A percentile compares a stretch with the other conserved stretches of the same genome.
Evolutionary conservation across 1,284 basidiomycete genomes (phyloP).

Genomic region (Ceratorhiza oryzae-sativae): DNA sequence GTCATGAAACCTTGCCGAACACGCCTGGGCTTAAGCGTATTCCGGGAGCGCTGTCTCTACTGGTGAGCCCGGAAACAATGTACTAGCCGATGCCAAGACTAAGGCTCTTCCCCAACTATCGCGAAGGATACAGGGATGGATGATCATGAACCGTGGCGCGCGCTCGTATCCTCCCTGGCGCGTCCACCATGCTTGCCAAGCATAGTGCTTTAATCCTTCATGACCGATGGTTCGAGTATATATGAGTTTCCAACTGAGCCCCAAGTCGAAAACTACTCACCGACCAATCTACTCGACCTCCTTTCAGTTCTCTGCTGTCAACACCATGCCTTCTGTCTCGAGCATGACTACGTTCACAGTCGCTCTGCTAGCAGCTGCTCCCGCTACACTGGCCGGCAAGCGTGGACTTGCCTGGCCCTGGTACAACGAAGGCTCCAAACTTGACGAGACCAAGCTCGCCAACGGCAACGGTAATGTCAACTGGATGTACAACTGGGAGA

Average conservation of each 20-base stretch:
- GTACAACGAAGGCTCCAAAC: constrained; percentile 21
- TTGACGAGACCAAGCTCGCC: constrained; percentile 1
- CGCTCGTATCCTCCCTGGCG: too few relatives aligned
- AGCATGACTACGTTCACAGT: constrained; percentile 13
- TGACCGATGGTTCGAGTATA: too few relatives aligned
- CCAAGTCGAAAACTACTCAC: too few relatives aligned
- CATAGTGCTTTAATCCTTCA: too few relatives aligned
- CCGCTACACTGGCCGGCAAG: constrained; percentile 7
- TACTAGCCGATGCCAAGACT: not conserved
- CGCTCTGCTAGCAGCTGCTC: constrained; percentile 7
- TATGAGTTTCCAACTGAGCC: too few relatives aligned
- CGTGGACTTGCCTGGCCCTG: constrained; percentile 25
- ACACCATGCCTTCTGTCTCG: constrained; percentile 15
- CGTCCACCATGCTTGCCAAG: too few relatives aligned
- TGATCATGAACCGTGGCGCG: too few relatives aligned
- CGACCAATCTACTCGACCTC: too few relatives aligned
- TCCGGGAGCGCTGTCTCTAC: not conserved
- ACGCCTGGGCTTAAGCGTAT: constrained; percentile 2
- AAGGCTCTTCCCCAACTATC: too few relatives aligned
- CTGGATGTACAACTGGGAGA: constrained; percentile 35
- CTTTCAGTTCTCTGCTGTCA: too few relatives aligned
- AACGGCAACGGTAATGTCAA: constrained; percentile 13
- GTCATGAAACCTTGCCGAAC: not conserved
- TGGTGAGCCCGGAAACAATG: not conserved
- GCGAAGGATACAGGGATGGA: too few relatives aligned